Evolutionary conservation across 345 rosid species (phyloP).

Genomic region (Hypericum androsaemum): DNA sequence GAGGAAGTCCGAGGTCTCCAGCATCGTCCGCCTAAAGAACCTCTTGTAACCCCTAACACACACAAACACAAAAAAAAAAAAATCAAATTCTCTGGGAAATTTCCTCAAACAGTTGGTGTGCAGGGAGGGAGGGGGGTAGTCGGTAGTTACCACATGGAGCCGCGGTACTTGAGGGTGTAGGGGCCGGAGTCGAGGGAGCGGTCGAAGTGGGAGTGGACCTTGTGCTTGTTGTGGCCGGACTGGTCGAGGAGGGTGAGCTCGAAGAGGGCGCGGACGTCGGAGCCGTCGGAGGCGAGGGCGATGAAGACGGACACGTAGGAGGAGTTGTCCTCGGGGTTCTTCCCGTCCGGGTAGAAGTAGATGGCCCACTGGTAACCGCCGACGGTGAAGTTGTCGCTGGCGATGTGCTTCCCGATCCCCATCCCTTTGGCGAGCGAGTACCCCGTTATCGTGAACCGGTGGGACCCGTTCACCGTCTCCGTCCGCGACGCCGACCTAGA

Average conservation of each 20-base stretch:
- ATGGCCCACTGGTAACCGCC: conserved; percentile 67
- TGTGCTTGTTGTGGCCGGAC: conserved; percentile 65
- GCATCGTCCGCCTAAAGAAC: conserved; percentile 60
- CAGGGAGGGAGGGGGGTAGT: no score
- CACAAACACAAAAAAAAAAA: conserved; percentile 4
- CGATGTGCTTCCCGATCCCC: conserved; percentile 60
- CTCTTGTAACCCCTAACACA: conserved; percentile 87
- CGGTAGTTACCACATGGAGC: conserved; percentile 40
- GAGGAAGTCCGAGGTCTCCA: conserved; percentile 74
- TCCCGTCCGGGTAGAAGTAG: conserved; percentile 64
- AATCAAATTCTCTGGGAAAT: not conserved
- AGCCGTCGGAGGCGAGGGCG: conserved; percentile 60
- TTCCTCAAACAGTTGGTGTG: not conserved
- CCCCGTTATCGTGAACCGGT: conserved; percentile 39
- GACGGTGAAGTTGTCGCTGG: conserved; percentile 51
- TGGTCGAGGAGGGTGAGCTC: conserved; percentile 60
- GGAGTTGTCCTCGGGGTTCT: conserved; percentile 54
- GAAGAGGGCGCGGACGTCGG: conserved; percentile 56
- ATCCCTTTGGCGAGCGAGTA: conserved; percentile 62
- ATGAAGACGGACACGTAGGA: conserved; percentile 54
- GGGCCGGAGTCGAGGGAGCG: conserved; percentile 61
- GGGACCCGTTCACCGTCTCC: conserved; percentile 49
- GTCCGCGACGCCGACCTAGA: conserved; percentile 31
- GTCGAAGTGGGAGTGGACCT: conserved; percentile 66
- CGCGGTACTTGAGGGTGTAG: conserved; percentile 52